Conservation (phyloP, 495 filamentous ascomycete genomes). For the Barbatosphaeria neglecta region DNA sequence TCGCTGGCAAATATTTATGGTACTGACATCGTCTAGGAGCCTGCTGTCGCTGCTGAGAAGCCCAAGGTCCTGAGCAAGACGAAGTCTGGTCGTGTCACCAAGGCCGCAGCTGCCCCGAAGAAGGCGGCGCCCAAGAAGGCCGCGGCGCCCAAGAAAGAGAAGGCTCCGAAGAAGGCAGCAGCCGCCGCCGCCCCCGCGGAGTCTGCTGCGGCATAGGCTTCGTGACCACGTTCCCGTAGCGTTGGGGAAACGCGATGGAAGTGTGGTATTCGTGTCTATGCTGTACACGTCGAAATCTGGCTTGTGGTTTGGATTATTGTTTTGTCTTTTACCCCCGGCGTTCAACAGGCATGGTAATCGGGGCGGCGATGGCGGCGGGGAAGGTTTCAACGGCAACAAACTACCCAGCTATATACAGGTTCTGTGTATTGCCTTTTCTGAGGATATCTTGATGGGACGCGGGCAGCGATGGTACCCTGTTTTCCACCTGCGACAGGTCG, state of each 20-base stretch:
- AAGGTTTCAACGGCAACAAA: neutral
- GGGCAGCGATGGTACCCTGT: too few relatives aligned
- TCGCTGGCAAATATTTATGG: neutral
- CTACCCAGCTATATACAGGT: neutral
- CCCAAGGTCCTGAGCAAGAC: constrained; percentile 69
- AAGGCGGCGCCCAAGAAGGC: constrained; percentile 48
- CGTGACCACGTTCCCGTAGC: constrained; percentile 1
- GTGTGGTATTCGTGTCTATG: neutral
- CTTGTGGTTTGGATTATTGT: constrained; percentile 1
- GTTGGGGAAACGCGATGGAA: constrained; percentile 2
- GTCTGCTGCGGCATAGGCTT: constrained; percentile 8
- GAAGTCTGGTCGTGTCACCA: constrained; percentile 83
- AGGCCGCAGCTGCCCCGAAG: constrained; percentile 50
- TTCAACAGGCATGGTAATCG: constrained; percentile 13
- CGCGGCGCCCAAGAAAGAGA: constrained; percentile 51
- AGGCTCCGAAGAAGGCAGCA: constrained; percentile 50
- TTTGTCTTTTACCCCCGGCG: constrained; percentile 11
- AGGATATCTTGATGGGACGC: too few relatives aligned
- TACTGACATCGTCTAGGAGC: constrained; percentile 1
- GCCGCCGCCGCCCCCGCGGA: constrained; percentile 32
- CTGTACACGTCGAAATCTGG: neutral
- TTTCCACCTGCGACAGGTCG: too few relatives aligned
- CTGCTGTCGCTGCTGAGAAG: constrained; percentile 35
- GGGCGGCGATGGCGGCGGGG: neutral
- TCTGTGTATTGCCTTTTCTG: neutral